These are phyloP conservation scores for Diaporthe australafricana DNA, from an alignment of 2,329 filamentous ascomycete species.

Conservation along the genomic window DNA sequence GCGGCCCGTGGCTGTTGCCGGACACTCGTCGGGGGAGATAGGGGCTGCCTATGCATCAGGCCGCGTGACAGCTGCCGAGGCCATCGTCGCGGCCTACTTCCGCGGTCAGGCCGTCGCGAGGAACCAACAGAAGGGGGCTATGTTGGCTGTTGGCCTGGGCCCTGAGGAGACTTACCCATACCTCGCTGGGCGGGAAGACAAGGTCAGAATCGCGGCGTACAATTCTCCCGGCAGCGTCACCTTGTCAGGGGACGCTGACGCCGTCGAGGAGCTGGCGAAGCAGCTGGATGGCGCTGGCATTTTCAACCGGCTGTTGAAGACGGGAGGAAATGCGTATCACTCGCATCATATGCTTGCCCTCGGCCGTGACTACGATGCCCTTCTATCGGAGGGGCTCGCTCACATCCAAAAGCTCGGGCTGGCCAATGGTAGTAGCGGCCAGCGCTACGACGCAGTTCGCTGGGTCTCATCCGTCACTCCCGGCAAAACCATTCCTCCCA, in stretches of 20 bases:
- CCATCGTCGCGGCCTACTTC: conserved; percentile 47
- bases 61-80: conserved; percentile 45
- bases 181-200: conserved; percentile 39
- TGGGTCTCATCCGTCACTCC: background rate
- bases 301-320: background rate
- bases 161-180: conserved; percentile 37
- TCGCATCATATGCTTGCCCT: background rate
- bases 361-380: background rate
- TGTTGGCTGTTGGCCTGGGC: conserved; percentile 46
- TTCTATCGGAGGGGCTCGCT: background rate
- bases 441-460: background rate
- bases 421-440: too few relatives aligned
- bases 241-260: conserved; percentile 42
- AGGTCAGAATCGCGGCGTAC: conserved; percentile 40
- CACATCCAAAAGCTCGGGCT: too few relatives aligned
- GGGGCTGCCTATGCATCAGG: conserved; percentile 45
- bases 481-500: too few relatives aligned
- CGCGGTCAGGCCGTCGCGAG: conserved; percentile 42
- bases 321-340: background rate
- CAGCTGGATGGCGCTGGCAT: background rate
- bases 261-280: conserved; percentile 31
- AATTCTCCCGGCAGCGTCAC: conserved; percentile 46
- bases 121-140: conserved; percentile 43
- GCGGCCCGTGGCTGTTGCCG: conserved; percentile 41
- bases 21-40: conserved; percentile 16